Evolutionary conservation across 495 filamentous ascomycete genomes (phyloP), one percentile per base, ranked within the genome.

Genomic region (Opeltia flavorubescens): DNA sequence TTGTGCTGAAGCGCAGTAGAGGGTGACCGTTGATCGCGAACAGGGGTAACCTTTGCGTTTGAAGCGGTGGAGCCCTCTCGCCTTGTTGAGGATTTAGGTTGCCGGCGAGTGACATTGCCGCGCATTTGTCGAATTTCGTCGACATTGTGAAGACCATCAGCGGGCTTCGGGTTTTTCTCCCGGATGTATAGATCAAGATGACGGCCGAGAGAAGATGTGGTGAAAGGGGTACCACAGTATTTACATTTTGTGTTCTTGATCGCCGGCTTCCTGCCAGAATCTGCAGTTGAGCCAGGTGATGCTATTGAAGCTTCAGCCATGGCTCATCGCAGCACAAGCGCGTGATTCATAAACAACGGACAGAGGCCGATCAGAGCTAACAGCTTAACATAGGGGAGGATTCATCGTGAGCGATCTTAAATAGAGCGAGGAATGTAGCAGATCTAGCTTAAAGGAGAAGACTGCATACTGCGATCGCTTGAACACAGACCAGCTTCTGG

Each of bases 151-250:
- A 93, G 57, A 7, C 86, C 87, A 63, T 95, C 88, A 3, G 86
- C 73, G 1, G 78, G 67, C 56, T 84, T 86, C 4, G 81, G 79
- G 57, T 94, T 94, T 64, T 84, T 89, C 53, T 82, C 79, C 59
- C 84, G 85, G 50, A 94, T 82, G 59, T 88, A 94, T 28, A 91
- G 73, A 58, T 95, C 88, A 23, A 94, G 75, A 66, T 95, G 88
- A 30, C 88, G 82, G 21, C 88, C 88, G n/a, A 95, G 71, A 3
- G 86, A 91, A 5, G 87, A 94, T 6, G 88, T 94, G 2, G 88
- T 95, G 54, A 94, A 95, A 2, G 78, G 62, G 59, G 89, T 84
- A 33, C 76, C 63, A 63, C 88, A 95, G 67, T 83, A 95, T 17
- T 82, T 84, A 60, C 88, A 94, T 55, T 69, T 75, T 52, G 77